phyloP scores from a whole-genome alignment of 228 moss, liverwort and hornwort genomes.

The Sphagnum fallax region DNA sequence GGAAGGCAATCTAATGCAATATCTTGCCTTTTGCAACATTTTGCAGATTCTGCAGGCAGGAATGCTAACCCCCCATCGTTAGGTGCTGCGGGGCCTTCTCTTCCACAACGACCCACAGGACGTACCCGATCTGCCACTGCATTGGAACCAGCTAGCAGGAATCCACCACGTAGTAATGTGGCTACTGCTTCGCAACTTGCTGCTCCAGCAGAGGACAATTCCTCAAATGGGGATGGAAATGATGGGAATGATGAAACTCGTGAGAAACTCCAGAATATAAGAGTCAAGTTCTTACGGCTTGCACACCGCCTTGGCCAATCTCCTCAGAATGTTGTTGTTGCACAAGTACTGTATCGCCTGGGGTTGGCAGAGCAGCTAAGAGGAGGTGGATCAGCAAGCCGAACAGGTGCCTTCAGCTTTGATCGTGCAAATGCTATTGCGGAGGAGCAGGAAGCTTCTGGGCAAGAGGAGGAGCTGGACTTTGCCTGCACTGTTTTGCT shows the following conservation, averaged over 20 bases:
- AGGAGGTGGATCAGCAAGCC: constrained; percentile 54
- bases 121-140: constrained; percentile 55
- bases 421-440: constrained; percentile 88
- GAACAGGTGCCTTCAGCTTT: constrained; percentile 64
- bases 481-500: constrained; percentile 91
- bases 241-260: constrained; percentile 90
- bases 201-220: constrained; percentile 34
- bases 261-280: constrained; percentile 86
- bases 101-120: constrained; percentile 75
- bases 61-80: constrained; percentile 55
- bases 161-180: constrained; percentile 33
- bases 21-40: too few species aligned
- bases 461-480: constrained; percentile 76
- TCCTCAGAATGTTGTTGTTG: constrained; percentile 86
- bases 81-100: constrained; percentile 93
- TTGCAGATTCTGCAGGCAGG: too few species aligned
- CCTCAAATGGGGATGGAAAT: constrained; percentile 43
- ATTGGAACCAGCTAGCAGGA: constrained; percentile 59
- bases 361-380: constrained; percentile 91
- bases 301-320: constrained; percentile 87
- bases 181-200: constrained; percentile 47
- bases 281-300: constrained; percentile 87
- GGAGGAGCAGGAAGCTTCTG: constrained; percentile 73
- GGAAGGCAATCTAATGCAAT: too few species aligned
- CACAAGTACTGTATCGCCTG: constrained; percentile 90